phyloP scores from a whole-genome alignment of 2,329 filamentous ascomycete species.

The Talaromyces atroroseus region DNA sequence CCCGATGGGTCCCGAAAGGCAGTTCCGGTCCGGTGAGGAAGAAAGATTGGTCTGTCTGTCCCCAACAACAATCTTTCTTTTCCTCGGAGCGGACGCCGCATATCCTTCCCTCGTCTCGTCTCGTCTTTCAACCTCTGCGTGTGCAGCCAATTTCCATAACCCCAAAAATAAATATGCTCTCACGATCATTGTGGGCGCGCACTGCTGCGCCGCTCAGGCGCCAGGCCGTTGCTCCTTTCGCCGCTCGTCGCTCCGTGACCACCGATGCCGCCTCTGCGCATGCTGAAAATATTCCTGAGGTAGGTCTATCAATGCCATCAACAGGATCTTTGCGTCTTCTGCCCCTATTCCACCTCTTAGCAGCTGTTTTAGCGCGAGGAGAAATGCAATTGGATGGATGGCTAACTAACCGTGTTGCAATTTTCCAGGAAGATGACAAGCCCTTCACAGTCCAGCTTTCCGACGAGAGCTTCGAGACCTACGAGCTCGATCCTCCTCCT shows the following conservation, averaged over 20 bases:
- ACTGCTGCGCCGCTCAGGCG: constrained; percentile 53
- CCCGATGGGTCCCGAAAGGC: background rate
- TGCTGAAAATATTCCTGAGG: constrained; percentile 71
- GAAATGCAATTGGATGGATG: background rate
- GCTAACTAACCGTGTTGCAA: background rate
- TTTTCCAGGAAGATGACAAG: constrained; percentile 77
- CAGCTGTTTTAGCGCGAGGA: background rate
- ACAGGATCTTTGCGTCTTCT: background rate
- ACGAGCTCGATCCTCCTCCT: constrained; percentile 92
- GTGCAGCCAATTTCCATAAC: background rate
- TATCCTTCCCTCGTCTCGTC: constrained; percentile 15
- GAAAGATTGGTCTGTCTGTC: background rate
- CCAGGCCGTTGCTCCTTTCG: constrained; percentile 39
- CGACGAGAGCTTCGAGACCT: constrained; percentile 99
- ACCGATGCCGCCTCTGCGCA: constrained; percentile 92
- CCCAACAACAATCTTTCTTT: background rate
- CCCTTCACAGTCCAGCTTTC: constrained; percentile 87
- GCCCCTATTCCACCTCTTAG: background rate
- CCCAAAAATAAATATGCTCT: constrained; percentile 53
- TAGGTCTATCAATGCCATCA: constrained; percentile 23
- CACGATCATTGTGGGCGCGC: constrained; percentile 61
- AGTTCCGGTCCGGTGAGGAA: constrained; percentile 5
- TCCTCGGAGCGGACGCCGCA: constrained; percentile 6
- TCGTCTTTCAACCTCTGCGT: constrained; percentile 6
- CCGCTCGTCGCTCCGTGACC: constrained; percentile 71